phyloP scores from a whole-genome alignment of 2,329 filamentous ascomycete genomes.

The Cercospora nicotianae region DNA sequence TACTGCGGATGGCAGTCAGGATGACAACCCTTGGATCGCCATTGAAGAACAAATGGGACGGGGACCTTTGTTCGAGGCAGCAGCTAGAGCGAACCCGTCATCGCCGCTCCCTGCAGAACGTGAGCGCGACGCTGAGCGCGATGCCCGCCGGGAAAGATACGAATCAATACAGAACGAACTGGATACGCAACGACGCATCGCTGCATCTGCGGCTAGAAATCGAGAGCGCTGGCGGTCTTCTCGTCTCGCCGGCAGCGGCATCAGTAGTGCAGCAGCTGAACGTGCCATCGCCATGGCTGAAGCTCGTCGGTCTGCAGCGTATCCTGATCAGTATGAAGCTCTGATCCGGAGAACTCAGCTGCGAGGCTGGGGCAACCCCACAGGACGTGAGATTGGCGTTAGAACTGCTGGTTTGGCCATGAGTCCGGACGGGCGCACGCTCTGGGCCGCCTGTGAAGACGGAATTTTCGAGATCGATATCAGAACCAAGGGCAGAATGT shows the following conservation, averaged over 20 bases:
- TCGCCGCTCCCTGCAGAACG: conserved; percentile 23
- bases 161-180: conserved; percentile 23
- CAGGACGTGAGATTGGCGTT: conserved; percentile 39
- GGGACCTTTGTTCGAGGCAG: conserved; percentile 38
- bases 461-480: conserved; percentile 75
- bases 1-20: conserved; percentile 24
- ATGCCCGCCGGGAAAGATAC: conserved; percentile 15
- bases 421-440: conserved; percentile 48
- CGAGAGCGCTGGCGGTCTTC: conserved; percentile 25
- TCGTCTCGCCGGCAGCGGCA: conserved; percentile 10
- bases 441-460: conserved; percentile 59
- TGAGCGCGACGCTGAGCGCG: conserved; percentile 10
- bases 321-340: conserved; percentile 32
- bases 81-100: conserved; percentile 27
- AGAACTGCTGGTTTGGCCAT: conserved; percentile 52
- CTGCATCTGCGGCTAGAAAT: conserved; percentile 20
- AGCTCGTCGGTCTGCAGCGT: conserved; percentile 22
- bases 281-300: conserved; percentile 18
- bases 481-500: conserved; percentile 62
- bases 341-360: conserved; percentile 24
- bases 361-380: conserved; percentile 17
- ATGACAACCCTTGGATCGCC: conserved; percentile 50
- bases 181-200: conserved; percentile 23
- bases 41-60: conserved; percentile 49
- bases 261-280: conserved; percentile 6